These are phyloP conservation scores for Vitis rotundifolia DNA, from an alignment of 164 flowering plant genomes.

Conservation along the genomic window DNA sequence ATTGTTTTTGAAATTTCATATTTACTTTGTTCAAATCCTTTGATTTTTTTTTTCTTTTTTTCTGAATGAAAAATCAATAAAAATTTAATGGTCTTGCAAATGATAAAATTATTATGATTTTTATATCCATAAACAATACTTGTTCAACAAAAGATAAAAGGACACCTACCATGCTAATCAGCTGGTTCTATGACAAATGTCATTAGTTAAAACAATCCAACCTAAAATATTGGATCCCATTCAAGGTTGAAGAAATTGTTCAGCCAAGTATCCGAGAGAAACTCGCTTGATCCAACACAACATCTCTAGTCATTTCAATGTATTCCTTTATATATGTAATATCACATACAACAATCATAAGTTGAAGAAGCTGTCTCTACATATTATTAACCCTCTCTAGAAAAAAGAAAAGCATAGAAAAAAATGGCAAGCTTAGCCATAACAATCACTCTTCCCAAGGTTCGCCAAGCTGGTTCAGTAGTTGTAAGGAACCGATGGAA, in stretches of 20 bases:
- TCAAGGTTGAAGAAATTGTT: not conserved
- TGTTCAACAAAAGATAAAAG: no score
- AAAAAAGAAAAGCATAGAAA: not conserved
- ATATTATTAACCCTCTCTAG: not conserved
- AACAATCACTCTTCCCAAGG: slow-evolving; percentile 7
- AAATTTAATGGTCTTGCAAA: no score
- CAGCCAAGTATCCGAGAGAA: not conserved
- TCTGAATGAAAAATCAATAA: no score
- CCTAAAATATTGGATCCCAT: not conserved
- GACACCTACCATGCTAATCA: no score
- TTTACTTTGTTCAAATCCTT: no score
- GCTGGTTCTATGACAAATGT: no score
- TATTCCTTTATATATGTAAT: not conserved
- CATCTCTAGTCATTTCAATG: not conserved
- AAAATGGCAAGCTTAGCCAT: slow-evolving; percentile 24
- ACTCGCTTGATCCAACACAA: not conserved
- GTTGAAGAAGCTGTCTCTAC: not conserved
- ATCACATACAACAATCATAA: not conserved
- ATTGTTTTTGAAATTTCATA: no score
- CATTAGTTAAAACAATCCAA: no score
- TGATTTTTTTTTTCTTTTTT: no score
- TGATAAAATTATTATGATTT: no score
- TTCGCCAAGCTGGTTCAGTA: slow-evolving; percentile 3
- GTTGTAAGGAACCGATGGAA: slow-evolving; percentile 9
- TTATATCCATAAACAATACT: no score